Evolutionary conservation across 2,329 filamentous ascomycete species (phyloP), one percentile per base, ranked within the genome.

Genomic region (Macroventuria anomochaeta): DNA sequence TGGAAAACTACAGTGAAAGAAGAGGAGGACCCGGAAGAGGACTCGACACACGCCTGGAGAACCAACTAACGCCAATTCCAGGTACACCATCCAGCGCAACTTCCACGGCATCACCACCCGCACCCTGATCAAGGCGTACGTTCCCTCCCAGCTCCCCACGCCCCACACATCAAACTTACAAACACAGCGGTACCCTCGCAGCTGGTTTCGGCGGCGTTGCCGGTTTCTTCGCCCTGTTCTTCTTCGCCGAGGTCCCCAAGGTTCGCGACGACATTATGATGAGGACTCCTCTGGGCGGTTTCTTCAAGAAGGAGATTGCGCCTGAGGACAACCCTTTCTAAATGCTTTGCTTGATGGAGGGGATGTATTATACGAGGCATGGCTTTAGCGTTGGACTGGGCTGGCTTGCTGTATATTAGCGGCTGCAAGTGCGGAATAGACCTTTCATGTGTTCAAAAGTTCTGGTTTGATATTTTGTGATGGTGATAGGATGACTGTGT

Each of bases 301-400:
- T 83, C 75, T 87, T 81, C 71, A 75, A 81, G 66, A 76, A 79
- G 58, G 80, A 83, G 72, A 77, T 87, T 62, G 75, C 85, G 57
- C 82, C 85, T 17, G 84, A 87, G 79, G 85, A 88, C 76, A 87
- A 87, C 75, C 80, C 80, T n/a, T 82, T 82, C 70, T 82, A 69
- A 42, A 62, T 44, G 52, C 29, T 46, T 25, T 7, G 36, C 29
- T 33, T 20, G 6, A 28, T 44, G 29, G 33, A 39, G 39, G 34
- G 33, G 38, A 36, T 64, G 64, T 63, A 66, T 46, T 52, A 64
- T 63, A 62, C 38, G 50, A 53, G 38, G 55, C 50, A 49, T 49
- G 39, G 43, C 32, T 48, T 53, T 47, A 50, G 55, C 37, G 40
- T 43, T 57, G 57, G 39, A 58, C 39, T 46, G 39, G 53, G 26